Conservation (phyloP, 305 asterid genomes). For the Solanum hybrid region DNA sequence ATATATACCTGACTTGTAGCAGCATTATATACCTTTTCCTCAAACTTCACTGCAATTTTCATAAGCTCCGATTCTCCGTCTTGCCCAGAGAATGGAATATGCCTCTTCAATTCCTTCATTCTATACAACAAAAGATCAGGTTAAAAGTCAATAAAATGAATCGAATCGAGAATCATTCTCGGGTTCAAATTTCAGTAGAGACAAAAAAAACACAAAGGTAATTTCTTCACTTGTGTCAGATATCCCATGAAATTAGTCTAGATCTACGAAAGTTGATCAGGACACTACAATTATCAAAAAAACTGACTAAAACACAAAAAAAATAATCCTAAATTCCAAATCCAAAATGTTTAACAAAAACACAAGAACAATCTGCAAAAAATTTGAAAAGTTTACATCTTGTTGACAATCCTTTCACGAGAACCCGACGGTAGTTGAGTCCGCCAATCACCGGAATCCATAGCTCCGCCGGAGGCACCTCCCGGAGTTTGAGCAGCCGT, state of each 20-base stretch:
- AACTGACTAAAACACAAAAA: neutral
- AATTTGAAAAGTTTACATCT: neutral
- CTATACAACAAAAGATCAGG: neutral
- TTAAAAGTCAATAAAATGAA: neutral
- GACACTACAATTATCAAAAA: neutral
- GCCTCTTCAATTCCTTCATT: conserved; percentile 7
- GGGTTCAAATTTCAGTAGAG: neutral
- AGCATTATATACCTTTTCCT: neutral
- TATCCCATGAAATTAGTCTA: neutral
- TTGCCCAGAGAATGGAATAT: conserved; percentile 6
- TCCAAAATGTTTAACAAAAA: neutral
- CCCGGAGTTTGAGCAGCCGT: neutral
- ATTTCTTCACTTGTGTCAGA: neutral
- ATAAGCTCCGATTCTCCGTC: conserved; percentile 6
- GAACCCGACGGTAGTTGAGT: neutral
- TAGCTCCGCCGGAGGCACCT: neutral
- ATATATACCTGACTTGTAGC: neutral
- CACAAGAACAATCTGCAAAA: neutral
- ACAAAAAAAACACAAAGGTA: neutral
- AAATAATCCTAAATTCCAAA: neutral
- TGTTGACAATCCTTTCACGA: neutral
- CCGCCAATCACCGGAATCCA: neutral
- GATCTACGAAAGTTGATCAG: no score
- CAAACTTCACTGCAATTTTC: conserved; percentile 7
- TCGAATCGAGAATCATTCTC: neutral